Base-by-base conservation (phyloP, 495 filamentous ascomycete genomes). In the Aspergillus carlsbadensis region DNA sequence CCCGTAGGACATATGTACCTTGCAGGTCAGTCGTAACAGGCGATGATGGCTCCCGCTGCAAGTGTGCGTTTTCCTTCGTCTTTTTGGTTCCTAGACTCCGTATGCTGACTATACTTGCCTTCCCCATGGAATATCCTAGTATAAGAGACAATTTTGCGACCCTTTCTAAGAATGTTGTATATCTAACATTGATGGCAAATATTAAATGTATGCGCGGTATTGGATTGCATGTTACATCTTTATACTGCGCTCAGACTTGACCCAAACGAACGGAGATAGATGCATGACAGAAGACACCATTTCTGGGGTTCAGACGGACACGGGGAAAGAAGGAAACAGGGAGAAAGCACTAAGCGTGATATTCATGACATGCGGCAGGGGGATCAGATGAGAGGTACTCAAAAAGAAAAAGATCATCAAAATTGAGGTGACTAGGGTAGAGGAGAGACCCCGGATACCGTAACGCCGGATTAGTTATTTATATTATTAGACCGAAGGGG, bases 381-480 rank as follows among this genome's bases (percentile, higher is more conserved):
- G 26, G 3, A 8, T 29, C 34, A 49, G 49, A 54, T 26, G 44
- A 17, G 35, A 47, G 21, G 54, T 41, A 47, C 52, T 29, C 37
- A 52, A 47, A 41, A 47, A 52, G 58, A 35, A 41, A n/a, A 56
- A 57, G 51, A 64, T 70, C 70, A 71, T 71, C 59, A 68, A 61
- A 61, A 56, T 64, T 26, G 36, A 37, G 35, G 44, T n/a, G 21
- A 59, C 26, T 40, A n/a, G 53, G 59, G 51, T 41, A 41, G 49
- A 21, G 45, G 44, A 53, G 49, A 59, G 48, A 63, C 66, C 65
- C 61, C 53, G 36, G 52, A 72, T 29, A 66, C 68, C 65, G 64
- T 65, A 67, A 78, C 73, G 73, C 73, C 73, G 65, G 69, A 75
- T 74, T 75, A 73, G 72, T 70, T 69, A 67, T 62, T 62, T 73